These are phyloP conservation scores for Ampelocalamus luodianensis DNA, from an alignment of 176 grass and related monocot species.

Conservation along the genomic window DNA sequence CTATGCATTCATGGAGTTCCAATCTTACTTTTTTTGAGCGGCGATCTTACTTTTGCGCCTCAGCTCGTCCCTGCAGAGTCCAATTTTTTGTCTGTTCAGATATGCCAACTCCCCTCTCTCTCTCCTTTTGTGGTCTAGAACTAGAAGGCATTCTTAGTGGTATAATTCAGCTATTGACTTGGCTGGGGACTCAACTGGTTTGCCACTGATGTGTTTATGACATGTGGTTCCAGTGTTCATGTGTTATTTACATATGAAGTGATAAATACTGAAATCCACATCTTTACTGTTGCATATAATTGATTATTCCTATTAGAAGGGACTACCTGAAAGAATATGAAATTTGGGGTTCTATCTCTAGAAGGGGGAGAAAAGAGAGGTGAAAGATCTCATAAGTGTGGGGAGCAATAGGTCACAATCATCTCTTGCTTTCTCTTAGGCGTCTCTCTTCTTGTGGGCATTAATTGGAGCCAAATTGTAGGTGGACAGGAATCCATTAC, in stretches of 20 bases:
- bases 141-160: background rate
- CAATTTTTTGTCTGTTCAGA: background rate
- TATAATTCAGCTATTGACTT: conserved; percentile 33
- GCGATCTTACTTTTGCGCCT: background rate
- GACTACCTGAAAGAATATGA: conserved; percentile 1
- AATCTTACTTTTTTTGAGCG: background rate
- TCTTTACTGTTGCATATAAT: too few species aligned
- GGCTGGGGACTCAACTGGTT: background rate
- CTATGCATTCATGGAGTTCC: background rate
- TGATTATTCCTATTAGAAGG: too few species aligned
- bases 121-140: conserved; percentile 12
- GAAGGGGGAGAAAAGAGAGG: background rate
- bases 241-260: too few species aligned
- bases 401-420: conserved; percentile 31
- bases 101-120: background rate
- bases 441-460: conserved; percentile 40
- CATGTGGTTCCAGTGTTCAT: too few species aligned
- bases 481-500: conserved; percentile 50
- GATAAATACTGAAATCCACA: too few species aligned
- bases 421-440: conserved; percentile 31
- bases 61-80: background rate
- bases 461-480: conserved; percentile 47
- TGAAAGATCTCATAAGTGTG: conserved; percentile 28
- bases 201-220: too few species aligned
- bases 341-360: conserved; percentile 8